These are phyloP conservation scores for Dichomitus squalens DNA, from an alignment of 1,284 basidiomycete genomes.

Conservation along the genomic window DNA sequence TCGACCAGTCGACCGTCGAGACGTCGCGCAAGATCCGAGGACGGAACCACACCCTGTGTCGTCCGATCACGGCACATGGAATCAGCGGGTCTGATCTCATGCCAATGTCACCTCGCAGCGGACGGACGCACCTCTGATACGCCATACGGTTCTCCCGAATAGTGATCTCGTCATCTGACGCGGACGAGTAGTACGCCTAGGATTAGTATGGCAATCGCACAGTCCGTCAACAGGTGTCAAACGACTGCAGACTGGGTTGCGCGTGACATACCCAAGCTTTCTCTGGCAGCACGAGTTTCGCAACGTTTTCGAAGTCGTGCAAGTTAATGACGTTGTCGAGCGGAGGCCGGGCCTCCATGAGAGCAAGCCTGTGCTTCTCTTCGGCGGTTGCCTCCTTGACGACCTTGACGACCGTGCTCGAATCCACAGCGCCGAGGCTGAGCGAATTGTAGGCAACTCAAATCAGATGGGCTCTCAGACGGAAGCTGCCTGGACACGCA, in stretches of 20 bases:
- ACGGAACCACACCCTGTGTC: constrained; percentile 68
- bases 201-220: constrained; percentile 11
- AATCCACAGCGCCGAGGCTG: constrained; percentile 53
- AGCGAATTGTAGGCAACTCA: too few species aligned
- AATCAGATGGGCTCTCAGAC: too few species aligned
- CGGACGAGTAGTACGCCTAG: constrained; percentile 70
- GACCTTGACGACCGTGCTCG: constrained; percentile 44
- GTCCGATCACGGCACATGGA: neutral
- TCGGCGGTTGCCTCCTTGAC: constrained; percentile 48
- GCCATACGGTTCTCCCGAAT: constrained; percentile 70
- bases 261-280: constrained; percentile 42
- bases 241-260: neutral
- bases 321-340: constrained; percentile 65
- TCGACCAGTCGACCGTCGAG: constrained; percentile 59
- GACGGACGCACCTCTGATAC: constrained; percentile 50
- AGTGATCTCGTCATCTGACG: constrained; percentile 68
- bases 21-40: constrained; percentile 73
- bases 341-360: constrained; percentile 47
- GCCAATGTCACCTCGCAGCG: neutral
- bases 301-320: constrained; percentile 74
- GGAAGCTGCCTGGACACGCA: constrained; percentile 15
- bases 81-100: neutral
- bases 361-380: constrained; percentile 43
- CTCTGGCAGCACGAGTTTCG: constrained; percentile 52
- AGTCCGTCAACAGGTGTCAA: neutral